Evolutionary conservation across 2,329 filamentous ascomycete species (phyloP).

Genomic region (Ophiocordyceps camponoti-floridani): DNA sequence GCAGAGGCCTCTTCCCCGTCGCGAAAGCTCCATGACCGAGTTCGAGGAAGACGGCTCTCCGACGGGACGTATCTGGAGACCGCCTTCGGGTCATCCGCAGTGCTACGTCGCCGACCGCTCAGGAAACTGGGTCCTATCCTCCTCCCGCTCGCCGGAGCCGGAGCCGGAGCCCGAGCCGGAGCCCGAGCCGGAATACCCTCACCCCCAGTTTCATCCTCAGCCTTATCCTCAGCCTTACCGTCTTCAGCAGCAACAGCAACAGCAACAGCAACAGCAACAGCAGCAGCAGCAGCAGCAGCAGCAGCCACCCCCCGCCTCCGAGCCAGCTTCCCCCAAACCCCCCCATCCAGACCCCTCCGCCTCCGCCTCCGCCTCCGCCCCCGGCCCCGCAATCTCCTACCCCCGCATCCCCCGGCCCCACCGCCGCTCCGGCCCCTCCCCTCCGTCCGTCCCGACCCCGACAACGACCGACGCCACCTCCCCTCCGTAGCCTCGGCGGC

Average conservation of each 20-base stretch:
- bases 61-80: constrained; percentile 29
- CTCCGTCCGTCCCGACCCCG: too few relatives aligned
- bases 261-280: too few relatives aligned
- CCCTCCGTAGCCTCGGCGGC: not conserved
- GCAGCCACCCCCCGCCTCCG: too few relatives aligned
- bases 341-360: too few relatives aligned
- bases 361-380: too few relatives aligned
- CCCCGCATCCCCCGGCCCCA: too few relatives aligned
- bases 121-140: constrained; percentile 32
- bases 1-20: constrained; percentile 4
- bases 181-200: not conserved
- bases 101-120: constrained; percentile 33
- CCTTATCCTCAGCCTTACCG: not conserved
- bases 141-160: not conserved
- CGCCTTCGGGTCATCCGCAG: constrained; percentile 24
- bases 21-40: constrained; percentile 29
- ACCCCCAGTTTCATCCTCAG: not conserved
- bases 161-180: not conserved
- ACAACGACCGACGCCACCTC: too few relatives aligned
- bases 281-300: not conserved
- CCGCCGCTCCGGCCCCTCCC: too few relatives aligned
- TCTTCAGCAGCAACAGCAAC: not conserved
- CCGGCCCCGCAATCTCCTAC: too few relatives aligned
- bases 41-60: constrained; percentile 32
- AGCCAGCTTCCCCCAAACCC: too few relatives aligned